phyloP scores from a whole-genome alignment of 2,329 filamentous ascomycete species.

The Myriosclerotinia duriaeana region DNA sequence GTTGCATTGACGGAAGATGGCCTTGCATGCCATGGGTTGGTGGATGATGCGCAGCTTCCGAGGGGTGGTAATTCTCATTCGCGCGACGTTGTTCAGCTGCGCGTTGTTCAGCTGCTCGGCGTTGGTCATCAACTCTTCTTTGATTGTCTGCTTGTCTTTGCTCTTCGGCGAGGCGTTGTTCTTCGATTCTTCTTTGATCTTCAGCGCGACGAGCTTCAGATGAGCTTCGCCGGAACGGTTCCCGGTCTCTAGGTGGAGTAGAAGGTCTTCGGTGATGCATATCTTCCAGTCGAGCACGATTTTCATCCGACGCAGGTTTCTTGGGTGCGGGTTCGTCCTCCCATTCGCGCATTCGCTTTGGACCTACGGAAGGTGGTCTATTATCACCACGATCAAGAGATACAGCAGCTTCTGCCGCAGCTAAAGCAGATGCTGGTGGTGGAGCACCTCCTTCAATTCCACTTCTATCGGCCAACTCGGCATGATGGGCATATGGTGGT shows the following conservation, averaged over 20 bases:
- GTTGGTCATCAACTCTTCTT: conserved; percentile 54
- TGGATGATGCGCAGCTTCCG: conserved; percentile 86
- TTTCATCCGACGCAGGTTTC: conserved; percentile 87
- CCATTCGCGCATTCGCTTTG: conserved; percentile 90
- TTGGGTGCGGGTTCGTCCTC: conserved; percentile 76
- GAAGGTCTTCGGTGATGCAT: conserved; percentile 75
- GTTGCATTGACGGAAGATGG: conserved; percentile 64
- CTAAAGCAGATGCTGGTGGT: conserved; percentile 61
- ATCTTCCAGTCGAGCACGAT: conserved; percentile 81
- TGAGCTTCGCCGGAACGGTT: conserved; percentile 73
- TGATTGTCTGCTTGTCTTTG: conserved; percentile 44
- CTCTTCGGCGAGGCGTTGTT: conserved; percentile 42
- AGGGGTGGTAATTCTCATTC: conserved; percentile 83
- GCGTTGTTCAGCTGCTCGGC: conserved; percentile 56
- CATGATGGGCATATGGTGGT: conserved; percentile 72
- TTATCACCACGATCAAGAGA: conserved; percentile 64
- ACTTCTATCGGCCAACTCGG: conserved; percentile 49
- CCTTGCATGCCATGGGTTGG: conserved; percentile 56
- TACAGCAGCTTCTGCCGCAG: conserved; percentile 66
- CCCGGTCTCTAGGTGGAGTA: conserved; percentile 61
- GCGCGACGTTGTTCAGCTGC: conserved; percentile 64
- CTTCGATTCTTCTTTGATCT: conserved; percentile 68
- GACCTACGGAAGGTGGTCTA: conserved; percentile 73
- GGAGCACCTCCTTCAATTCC: conserved; percentile 60
- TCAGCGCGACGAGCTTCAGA: conserved; percentile 65